Evolutionary conservation across 1,284 basidiomycete species (phyloP).

Genomic region (Ceratobasidium sp.): DNA sequence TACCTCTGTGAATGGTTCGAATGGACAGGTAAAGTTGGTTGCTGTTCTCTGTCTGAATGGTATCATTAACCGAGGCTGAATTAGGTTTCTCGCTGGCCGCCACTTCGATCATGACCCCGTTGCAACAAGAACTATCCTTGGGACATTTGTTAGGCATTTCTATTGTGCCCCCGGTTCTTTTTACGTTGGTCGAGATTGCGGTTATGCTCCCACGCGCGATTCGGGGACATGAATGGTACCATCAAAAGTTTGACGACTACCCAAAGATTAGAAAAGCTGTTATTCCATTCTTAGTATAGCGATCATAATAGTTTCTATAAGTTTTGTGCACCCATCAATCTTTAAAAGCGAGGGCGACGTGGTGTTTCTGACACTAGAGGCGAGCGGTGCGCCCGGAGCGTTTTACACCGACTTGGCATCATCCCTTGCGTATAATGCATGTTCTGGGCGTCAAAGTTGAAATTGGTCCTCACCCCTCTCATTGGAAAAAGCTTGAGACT

Average conservation of each 20-base stretch:
- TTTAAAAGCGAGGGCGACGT: no score
- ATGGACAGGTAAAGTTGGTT: conserved; percentile 63
- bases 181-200: conserved; percentile 72
- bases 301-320: neutral
- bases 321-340: no score
- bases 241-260: conserved; percentile 70
- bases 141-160: neutral
- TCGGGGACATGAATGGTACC: conserved; percentile 84
- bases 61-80: neutral
- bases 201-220: conserved; percentile 82
- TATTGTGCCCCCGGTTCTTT: conserved; percentile 73
- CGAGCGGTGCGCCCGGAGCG: no score
- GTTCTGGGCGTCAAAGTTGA: no score
- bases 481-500: no score
- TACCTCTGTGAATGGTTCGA: conserved; percentile 93
- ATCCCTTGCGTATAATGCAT: no score
- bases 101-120: conserved; percentile 13
- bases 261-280: conserved; percentile 69
- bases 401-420: no score
- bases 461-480: no score
- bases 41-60: no score
- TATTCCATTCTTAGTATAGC: conserved; percentile 68
- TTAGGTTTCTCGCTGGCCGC: conserved; percentile 41
- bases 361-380: no score
- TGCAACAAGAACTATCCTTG: conserved; percentile 8